Percentiles rank a stretch among this genome's conserved stretches.
These are phyloP conservation scores for Paramecium tetraurelia DNA, from an alignment of 73 alveolate species.

Conservation along the genomic window DNA sequence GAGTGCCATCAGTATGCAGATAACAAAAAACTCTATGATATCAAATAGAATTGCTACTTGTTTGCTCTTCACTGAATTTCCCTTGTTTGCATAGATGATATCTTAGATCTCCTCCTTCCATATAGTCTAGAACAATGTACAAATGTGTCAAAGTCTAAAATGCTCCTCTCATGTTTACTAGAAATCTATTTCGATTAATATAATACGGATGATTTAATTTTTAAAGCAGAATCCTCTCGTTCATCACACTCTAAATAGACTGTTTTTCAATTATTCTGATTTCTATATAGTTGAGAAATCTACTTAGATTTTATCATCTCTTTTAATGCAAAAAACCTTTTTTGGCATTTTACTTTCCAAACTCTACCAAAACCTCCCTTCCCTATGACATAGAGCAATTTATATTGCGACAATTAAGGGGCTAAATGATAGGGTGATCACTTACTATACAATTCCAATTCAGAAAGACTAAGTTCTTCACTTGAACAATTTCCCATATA, in stretches of 20 bases:
- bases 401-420: constrained; percentile 17
- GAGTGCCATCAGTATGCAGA: constrained; percentile 70
- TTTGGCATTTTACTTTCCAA: constrained; percentile 44
- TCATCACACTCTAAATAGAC: constrained; percentile 77
- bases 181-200: constrained; percentile 36
- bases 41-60: constrained; percentile 47
- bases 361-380: constrained; percentile 70
- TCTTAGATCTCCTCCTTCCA: constrained; percentile 88
- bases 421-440: neutral
- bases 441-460: constrained; percentile 1
- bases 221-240: constrained; percentile 79
- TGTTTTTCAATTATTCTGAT: constrained; percentile 75
- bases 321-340: constrained; percentile 71
- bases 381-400: constrained; percentile 61
- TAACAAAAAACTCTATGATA: constrained; percentile 70
- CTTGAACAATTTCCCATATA: constrained; percentile 22
- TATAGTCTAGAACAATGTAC: constrained; percentile 86
- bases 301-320: constrained; percentile 69
- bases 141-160: constrained; percentile 84
- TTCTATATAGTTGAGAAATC: constrained; percentile 50
- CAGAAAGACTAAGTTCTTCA: constrained; percentile 4
- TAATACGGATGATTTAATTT: constrained; percentile 75
- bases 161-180: constrained; percentile 92
- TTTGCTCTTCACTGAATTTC: constrained; percentile 83
- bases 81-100: constrained; percentile 76